Base-by-base conservation (phyloP, 1,284 basidiomycete genomes). In the Inonotus hispidus region DNA sequence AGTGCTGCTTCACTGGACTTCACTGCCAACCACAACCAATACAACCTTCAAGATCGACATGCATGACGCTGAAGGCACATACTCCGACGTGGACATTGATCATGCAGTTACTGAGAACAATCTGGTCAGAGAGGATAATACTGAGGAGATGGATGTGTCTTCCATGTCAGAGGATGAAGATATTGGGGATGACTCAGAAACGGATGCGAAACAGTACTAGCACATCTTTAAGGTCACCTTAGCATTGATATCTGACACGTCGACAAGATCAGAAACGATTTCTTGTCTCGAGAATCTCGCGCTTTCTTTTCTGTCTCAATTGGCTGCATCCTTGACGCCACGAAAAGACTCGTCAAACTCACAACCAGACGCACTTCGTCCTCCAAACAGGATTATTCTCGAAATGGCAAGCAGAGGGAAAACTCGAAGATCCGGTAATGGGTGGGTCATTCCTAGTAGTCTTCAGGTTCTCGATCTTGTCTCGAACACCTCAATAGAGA, bases 251-350 rank as follows among this genome's bases (percentile, higher is more conserved):
- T 19, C 41, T 58, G 32, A 41, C n/a, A 21, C 21, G 29, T 39
- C n/a, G 14, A 4, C n/a, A 63, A 58, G 19, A 27, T 11, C 41
- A 10, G 58, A 58, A 16, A 53, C 59, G n/a, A 49, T 64, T 13
- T 47, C 38, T n/a, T 29, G 38, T 41, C 32, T 87, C 2, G 86
- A 88, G 71, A 72, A 73, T 14, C 71, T 87, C 54, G 74, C 81
- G 0, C 65, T 83, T 23, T 76, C 77, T 25, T 80, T 88, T 54
- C 71, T 88, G 35, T 73, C 71, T 19, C 84, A 87, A 68, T 74
- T 88, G 7, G 73, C 72, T 53, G 8, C 49, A 43, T 49, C 55
- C 64, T 58, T 53, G 66, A 53, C 35, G 27, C 37, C 4, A 47
- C 49, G 23, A n/a, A 54, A 38, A 45, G 27, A 47, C 29, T 23